Base-by-base conservation (phyloP, 2,329 filamentous ascomycete genomes). In the Cytospora piceae region DNA sequence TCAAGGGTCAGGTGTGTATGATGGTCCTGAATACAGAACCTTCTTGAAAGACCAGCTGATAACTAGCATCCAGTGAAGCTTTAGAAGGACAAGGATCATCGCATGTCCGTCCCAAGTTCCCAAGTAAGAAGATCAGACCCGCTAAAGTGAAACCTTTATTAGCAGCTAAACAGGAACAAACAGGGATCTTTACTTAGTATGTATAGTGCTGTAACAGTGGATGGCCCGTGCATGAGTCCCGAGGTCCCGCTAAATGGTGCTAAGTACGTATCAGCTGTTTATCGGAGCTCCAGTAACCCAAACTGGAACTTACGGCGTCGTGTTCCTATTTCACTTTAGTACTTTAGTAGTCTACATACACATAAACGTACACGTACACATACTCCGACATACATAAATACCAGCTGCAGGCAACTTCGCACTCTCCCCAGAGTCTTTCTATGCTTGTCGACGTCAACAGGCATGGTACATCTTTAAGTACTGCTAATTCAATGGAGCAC, bases 401-500 rank as follows among this genome's bases (percentile, higher is more conserved):
- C n/a, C 46, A 24, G 46, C 46, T 22, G n/a, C 46, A 46, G 42
- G 20, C 42, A 46, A 46, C 39, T 17, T 17, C 29, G 34, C 14
- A 4, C 15, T 22, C 12, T 42, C 39, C 39, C 39, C 17, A n/a
- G 39, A 15, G 20, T 6, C 27, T n/a, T 31, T 14, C 49, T n/a
- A 49, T n/a, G 31, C 29, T 49, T 27, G 20, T 58, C 56, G n/a
- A 56, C 55, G 24, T 24, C 51, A 22, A 55, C 54, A 42, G 49
- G 14, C 20, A 39, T 42, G 53, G 42, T 37, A 29, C 32, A 61
- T 27, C 37, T 22, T 15, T 42, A 29, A 49, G n/a, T 54, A 53
- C 55, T 51, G 20, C 27, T 49, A 12, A 46, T 29, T 58, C 58
- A 51, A 68, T 63, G 66, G 63, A 51, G 59, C 49, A 63, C 27